phyloP scores from a whole-genome alignment of 78 protist species.

The Dictyostelium purpureum region DNA sequence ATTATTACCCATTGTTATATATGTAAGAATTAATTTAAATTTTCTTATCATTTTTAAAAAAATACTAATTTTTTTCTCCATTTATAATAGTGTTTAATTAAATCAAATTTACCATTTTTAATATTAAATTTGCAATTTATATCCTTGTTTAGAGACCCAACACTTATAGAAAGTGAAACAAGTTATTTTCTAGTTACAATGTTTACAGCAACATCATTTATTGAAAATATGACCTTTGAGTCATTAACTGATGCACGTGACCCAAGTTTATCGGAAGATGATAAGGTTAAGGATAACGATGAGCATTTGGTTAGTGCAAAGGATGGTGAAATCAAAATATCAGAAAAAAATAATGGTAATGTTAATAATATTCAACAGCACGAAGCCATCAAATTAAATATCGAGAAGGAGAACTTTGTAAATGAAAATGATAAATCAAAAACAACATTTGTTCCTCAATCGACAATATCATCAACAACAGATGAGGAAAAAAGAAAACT shows the following conservation, averaged over 20 bases:
- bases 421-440: background rate
- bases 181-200: conserved; percentile 59
- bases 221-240: conserved; percentile 70
- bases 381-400: background rate
- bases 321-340: background rate
- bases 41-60: background rate
- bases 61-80: background rate
- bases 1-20: conserved; percentile 64
- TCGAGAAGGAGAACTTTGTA: background rate
- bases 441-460: background rate
- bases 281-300: background rate
- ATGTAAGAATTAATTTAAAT: conserved; percentile 17
- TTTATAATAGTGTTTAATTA: conserved; percentile 48
- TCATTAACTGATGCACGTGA: conserved; percentile 24
- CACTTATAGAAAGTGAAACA: conserved; percentile 65
- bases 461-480: background rate
- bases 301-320: background rate
- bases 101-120: conserved; percentile 76
- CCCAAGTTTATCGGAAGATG: background rate
- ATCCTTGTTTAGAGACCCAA: conserved; percentile 76
- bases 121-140: conserved; percentile 55
- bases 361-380: conserved; percentile 3
- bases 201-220: conserved; percentile 67
- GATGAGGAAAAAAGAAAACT: background rate
- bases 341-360: background rate